A percentile compares a stretch with the other conserved stretches of the same genome.
phyloP scores from a whole-genome alignment of 495 filamentous ascomycete species.

The Daldinia concentrica region DNA sequence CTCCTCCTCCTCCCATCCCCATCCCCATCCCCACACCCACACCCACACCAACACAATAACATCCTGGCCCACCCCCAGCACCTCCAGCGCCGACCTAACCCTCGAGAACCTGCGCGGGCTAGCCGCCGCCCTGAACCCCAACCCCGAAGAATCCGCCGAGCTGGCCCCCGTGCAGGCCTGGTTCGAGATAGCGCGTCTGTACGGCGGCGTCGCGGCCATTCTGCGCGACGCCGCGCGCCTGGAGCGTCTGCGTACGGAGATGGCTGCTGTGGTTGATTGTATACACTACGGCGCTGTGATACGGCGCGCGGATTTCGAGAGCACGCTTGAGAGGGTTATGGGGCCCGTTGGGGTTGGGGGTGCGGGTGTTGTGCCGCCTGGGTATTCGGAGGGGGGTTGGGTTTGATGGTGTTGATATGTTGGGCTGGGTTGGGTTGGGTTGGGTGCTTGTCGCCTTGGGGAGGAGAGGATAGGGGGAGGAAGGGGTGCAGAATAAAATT shows the following conservation, averaged over 20 bases:
- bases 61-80: conserved; percentile 17
- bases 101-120: conserved; percentile 52
- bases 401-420: not conserved
- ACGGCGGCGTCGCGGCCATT: conserved; percentile 37
- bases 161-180: conserved; percentile 63
- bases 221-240: conserved; percentile 26
- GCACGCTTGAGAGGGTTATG: conserved; percentile 46
- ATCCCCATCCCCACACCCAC: not conserved
- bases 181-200: conserved; percentile 55
- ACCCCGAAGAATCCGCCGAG: conserved; percentile 41
- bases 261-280: conserved; percentile 48
- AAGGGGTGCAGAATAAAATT: too few species aligned
- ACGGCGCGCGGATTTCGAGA: conserved; percentile 53
- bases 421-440: too few species aligned
- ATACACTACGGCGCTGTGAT: conserved; percentile 56
- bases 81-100: conserved; percentile 36
- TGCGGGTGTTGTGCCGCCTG: not conserved
- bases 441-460: too few species aligned
- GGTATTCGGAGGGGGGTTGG: not conserved
- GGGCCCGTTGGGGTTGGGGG: conserved; percentile 13
- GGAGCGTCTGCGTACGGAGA: conserved; percentile 45
- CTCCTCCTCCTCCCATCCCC: conserved; percentile 5
- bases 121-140: conserved; percentile 48
- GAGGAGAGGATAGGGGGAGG: too few species aligned
- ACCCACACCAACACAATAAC: conserved; percentile 12